A percentile compares a stretch with the other conserved stretches of the same genome.
These are phyloP conservation scores for Alternaria ventricosa DNA, from an alignment of 2,329 filamentous ascomycete genomes.

Conservation along the genomic window DNA sequence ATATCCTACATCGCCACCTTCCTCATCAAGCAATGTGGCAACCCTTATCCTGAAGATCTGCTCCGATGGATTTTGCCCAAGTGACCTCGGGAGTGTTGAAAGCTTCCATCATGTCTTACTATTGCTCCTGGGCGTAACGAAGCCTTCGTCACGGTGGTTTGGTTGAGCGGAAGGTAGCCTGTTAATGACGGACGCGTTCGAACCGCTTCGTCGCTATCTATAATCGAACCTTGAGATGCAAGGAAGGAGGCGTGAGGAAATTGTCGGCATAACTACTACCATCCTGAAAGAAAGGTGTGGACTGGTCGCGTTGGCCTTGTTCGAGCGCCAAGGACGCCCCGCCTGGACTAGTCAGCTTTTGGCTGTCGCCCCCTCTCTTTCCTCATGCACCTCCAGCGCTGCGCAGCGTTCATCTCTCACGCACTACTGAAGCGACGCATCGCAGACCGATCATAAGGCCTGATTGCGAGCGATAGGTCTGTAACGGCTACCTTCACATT, in stretches of 20 bases:
- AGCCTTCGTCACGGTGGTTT: neutral
- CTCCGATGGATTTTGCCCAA: neutral
- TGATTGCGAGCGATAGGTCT: neutral
- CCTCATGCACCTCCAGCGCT: neutral
- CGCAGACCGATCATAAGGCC: neutral
- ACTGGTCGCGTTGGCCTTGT: neutral
- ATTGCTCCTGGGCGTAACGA: neutral
- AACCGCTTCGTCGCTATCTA: too few relatives aligned
- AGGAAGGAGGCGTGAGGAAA: neutral
- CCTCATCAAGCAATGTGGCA: conserved; percentile 18
- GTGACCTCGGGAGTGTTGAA: neutral
- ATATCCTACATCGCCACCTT: conserved; percentile 16
- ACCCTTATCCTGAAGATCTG: neutral
- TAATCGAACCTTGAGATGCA: neutral
- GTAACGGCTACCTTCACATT: neutral
- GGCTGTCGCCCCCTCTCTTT: neutral
- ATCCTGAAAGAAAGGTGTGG: neutral
- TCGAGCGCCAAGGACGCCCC: conserved; percentile 3
- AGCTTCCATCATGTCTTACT: neutral
- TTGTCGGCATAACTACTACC: neutral
- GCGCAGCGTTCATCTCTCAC: neutral
- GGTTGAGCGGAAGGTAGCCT: neutral
- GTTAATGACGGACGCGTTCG: neutral
- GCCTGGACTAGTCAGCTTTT: neutral
- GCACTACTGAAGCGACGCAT: neutral